Base-by-base conservation (phyloP, 495 filamentous ascomycete genomes). In the Lasiosphaeriaceae sp. region DNA sequence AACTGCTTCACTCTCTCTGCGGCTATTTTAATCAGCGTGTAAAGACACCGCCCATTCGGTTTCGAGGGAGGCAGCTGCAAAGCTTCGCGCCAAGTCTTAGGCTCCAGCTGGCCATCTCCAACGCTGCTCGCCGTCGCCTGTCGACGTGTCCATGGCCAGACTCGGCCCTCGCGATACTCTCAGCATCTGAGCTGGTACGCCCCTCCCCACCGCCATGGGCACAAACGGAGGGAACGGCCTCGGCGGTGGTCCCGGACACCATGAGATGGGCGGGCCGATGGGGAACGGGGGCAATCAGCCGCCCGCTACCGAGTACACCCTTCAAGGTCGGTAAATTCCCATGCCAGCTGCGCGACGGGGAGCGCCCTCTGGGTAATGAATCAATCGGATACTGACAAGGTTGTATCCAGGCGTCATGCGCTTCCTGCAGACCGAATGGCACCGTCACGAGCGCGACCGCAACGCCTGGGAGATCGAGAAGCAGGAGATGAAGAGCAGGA, bases 401-500 rank as follows among this genome's bases (percentile, higher is more conserved):
- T 39, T 34, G 24, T 21, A 22, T 45, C 35, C 62, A 97, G 93
- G 94, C 67, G 94, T 99, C 35, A 99, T 99, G 94, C 92, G 94
- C 70, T 97, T 97, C 71, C 85, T 99, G 34, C 95, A 97, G 77
- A 93, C 92, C 35, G 94, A 99, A 83, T 97, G 94, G 94, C 95
- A 99, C 72, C 86, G 90, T 60, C 93, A 97, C 67, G 94, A 99
- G 71, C 89, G 94, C 74, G 95, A 96, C 65, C 87, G 95, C 64
- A 99, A 99, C 72, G 88, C 90, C 20, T 99, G 94, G 94, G 94
- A 97, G 67, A 98, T 98, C 68, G 94, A 98, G 74, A 86, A 90
- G 67, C 94, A 95, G 57, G 94, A 97, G 78, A 98, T 98, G 94
- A 97, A 96, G 74, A 91, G 89, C 59, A 86, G 93, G 70, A 97